Evolutionary conservation across 495 filamentous ascomycete species (phyloP).

Genomic region (Baudoinia panamericana): DNA sequence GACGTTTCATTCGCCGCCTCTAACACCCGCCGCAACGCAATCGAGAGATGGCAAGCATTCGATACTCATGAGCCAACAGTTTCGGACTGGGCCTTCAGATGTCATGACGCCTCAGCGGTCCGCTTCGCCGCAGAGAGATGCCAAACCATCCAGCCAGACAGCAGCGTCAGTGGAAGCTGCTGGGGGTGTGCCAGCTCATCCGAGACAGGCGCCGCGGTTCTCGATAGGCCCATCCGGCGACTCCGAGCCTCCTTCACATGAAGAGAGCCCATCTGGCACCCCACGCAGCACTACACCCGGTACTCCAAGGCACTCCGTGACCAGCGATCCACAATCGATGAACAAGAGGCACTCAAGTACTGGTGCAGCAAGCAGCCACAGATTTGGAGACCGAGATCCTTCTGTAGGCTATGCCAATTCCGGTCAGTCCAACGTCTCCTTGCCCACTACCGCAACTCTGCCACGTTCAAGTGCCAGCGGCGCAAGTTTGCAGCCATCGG

Average conservation of each 20-base stretch:
- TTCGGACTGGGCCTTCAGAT: conserved; percentile 32
- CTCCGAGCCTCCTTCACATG: conserved; percentile 49
- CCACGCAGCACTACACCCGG: conserved; percentile 47
- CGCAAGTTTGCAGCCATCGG: conserved; percentile 15
- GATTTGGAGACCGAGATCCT: conserved; percentile 53
- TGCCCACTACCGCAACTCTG: conserved; percentile 11
- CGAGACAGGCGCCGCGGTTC: conserved; percentile 57
- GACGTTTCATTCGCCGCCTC: conserved; percentile 72
- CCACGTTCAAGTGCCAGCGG: conserved; percentile 15
- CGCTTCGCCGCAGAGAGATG: conserved; percentile 13
- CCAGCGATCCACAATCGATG: conserved; percentile 79
- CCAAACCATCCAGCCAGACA: conserved; percentile 2
- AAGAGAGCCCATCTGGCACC: conserved; percentile 42
- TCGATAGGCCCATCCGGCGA: conserved; percentile 54
- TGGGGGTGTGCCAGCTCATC: conserved; percentile 29
- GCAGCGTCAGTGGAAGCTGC: conserved; percentile 34
- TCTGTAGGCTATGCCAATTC: conserved; percentile 39
- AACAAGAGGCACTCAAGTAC: conserved; percentile 63
- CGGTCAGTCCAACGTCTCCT: conserved; percentile 10
- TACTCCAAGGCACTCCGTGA: conserved; percentile 51
- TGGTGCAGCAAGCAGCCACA: conserved; percentile 59
- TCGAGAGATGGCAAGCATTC: conserved; percentile 36
- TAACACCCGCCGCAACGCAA: conserved; percentile 69
- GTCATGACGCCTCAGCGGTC: conserved; percentile 50
- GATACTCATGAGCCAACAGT: conserved; percentile 8